These are phyloP conservation scores for Heliamphora ciliata DNA, from an alignment of 179 eudicot genomes.

Conservation along the genomic window DNA sequence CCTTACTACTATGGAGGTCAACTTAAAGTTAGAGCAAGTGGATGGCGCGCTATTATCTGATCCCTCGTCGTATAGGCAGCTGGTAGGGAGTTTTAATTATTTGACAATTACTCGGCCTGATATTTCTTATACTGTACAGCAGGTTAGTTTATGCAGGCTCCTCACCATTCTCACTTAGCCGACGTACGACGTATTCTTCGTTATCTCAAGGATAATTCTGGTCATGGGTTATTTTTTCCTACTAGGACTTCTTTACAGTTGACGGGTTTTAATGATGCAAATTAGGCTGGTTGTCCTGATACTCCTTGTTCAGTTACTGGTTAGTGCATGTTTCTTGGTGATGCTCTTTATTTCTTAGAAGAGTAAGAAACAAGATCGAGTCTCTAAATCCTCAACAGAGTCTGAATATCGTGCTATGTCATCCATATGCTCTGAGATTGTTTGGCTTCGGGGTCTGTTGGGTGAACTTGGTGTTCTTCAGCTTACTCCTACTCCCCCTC, in stretches of 20 bases:
- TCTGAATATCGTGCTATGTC: too few relatives aligned
- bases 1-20: constrained; percentile 7
- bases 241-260: not conserved
- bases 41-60: not conserved
- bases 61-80: not conserved
- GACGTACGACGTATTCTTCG: not conserved
- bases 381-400: too few relatives aligned
- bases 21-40: not conserved
- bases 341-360: not conserved
- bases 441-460: too few relatives aligned
- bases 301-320: not conserved
- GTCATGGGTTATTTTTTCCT: not conserved
- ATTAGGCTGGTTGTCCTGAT: not conserved
- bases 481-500: too few relatives aligned
- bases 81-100: constrained; percentile 1
- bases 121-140: not conserved
- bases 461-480: too few relatives aligned
- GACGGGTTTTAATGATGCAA: not conserved
- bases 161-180: not conserved
- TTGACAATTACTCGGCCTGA: constrained; percentile 8
- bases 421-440: too few relatives aligned
- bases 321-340: not conserved
- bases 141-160: constrained; percentile 11
- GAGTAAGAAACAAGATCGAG: not conserved
- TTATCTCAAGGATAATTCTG: not conserved